Percentiles rank a stretch among this genome's conserved stretches.
Evolutionary conservation across 495 filamentous ascomycete genomes (phyloP).

Genomic region (Penicillium odoratum): DNA sequence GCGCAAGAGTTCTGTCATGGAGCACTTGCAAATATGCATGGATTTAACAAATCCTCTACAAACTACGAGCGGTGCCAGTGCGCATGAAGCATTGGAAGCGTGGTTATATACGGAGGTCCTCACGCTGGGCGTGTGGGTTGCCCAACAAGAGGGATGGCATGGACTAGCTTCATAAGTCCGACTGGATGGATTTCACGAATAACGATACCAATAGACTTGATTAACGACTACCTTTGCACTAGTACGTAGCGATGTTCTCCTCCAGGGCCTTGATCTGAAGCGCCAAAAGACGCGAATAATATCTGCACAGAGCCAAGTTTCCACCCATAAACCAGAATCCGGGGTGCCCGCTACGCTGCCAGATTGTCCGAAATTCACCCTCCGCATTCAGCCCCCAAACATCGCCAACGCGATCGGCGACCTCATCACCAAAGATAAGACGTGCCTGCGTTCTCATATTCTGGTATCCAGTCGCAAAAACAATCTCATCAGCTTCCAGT

Average conservation of each 20-base stretch:
- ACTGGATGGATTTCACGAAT: not conserved
- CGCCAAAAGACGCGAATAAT: conserved; percentile 68
- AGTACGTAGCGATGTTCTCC: conserved; percentile 46
- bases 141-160: conserved; percentile 36
- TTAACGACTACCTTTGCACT: not conserved
- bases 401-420: conserved; percentile 63
- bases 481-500: conserved; percentile 75
- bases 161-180: not conserved
- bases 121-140: conserved; percentile 38
- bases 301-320: conserved; percentile 72
- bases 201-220: not conserved
- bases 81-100: conserved; percentile 18
- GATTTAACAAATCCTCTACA: conserved; percentile 16
- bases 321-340: conserved; percentile 87
- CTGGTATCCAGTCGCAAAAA: conserved; percentile 81
- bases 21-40: conserved; percentile 20
- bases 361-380: conserved; percentile 73
- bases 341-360: conserved; percentile 68
- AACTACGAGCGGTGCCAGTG: not conserved
- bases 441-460: conserved; percentile 69
- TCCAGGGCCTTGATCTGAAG: conserved; percentile 73
- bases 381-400: conserved; percentile 81
- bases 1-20: conserved; percentile 26
- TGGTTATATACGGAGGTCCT: conserved; percentile 38
- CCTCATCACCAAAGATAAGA: conserved; percentile 66